phyloP scores from a whole-genome alignment of 495 filamentous ascomycete genomes.

The Aspergillus hancockii region DNA sequence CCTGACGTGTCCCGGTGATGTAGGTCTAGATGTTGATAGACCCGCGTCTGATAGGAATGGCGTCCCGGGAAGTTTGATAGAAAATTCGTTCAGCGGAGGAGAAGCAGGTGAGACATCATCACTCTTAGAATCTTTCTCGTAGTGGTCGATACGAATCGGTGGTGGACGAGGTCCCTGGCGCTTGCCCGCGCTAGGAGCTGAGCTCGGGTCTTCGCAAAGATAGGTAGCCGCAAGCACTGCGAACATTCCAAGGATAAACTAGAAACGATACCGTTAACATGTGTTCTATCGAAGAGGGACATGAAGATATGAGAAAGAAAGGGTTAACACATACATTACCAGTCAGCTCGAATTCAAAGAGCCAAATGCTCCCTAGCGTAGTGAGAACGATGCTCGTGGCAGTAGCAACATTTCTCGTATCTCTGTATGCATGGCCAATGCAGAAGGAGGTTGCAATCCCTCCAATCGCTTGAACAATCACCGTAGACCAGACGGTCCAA shows the following conservation, averaged over 20 bases:
- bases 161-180: slow-evolving; percentile 59
- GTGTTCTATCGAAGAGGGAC: background rate
- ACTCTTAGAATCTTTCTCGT: slow-evolving; percentile 61
- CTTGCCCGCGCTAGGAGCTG: slow-evolving; percentile 37
- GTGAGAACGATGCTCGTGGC: slow-evolving; percentile 86
- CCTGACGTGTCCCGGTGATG: slow-evolving; percentile 61
- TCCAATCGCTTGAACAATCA: slow-evolving; percentile 78
- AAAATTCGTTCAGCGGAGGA: slow-evolving; percentile 45
- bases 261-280: slow-evolving; percentile 6
- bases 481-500: slow-evolving; percentile 82
- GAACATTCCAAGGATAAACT: slow-evolving; percentile 81
- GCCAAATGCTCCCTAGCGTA: slow-evolving; percentile 77
- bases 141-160: slow-evolving; percentile 72
- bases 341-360: slow-evolving; percentile 79
- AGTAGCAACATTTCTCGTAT: slow-evolving; percentile 86
- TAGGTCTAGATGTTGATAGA: slow-evolving; percentile 65
- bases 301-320: background rate
- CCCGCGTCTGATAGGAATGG: slow-evolving; percentile 54
- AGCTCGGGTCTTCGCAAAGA: slow-evolving; percentile 65
- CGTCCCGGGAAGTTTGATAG: slow-evolving; percentile 51
- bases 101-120: slow-evolving; percentile 52
- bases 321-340: slow-evolving; percentile 59
- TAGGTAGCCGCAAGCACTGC: slow-evolving; percentile 80
- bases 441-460: slow-evolving; percentile 82
- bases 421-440: slow-evolving; percentile 68